Percentiles rank a stretch among this genome's conserved stretches.
Conservation (phyloP, 164 flowering plant genomes). For the Magnolia officinalis region DNA sequence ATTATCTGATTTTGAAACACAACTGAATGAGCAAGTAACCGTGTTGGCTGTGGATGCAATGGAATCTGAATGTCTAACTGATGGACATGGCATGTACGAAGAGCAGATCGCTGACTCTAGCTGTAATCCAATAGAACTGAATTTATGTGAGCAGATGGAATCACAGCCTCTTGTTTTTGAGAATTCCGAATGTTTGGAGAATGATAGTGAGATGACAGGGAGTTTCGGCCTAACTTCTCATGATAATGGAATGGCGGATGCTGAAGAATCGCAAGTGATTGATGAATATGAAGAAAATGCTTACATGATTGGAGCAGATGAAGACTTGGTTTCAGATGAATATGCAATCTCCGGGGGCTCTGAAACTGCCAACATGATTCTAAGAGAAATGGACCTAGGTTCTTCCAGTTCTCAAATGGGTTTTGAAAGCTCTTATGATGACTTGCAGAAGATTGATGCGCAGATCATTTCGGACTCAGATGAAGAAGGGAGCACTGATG, state of each 20-base stretch:
- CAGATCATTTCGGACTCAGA: conserved; percentile 85
- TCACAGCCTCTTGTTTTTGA: conserved; percentile 1
- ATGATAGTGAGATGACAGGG: neutral
- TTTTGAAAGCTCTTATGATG: conserved; percentile 41
- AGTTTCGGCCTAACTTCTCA: conserved; percentile 1
- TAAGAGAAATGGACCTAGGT: conserved; percentile 65
- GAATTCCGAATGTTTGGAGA: conserved; percentile 13
- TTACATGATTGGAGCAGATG: conserved; percentile 25
- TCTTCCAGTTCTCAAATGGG: conserved; percentile 44
- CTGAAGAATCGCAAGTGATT: conserved; percentile 10
- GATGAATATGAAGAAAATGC: conserved; percentile 15
- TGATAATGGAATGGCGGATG: conserved; percentile 14
- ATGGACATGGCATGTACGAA: neutral
- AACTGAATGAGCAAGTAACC: conserved; percentile 1
- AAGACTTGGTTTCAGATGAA: conserved; percentile 48
- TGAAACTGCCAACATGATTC: conserved; percentile 56
- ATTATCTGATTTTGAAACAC: conserved; percentile 9
- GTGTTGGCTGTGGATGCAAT: conserved; percentile 8
- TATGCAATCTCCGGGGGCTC: conserved; percentile 58
- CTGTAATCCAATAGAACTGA: neutral
- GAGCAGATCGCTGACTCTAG: neutral
- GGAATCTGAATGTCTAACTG: conserved; percentile 2
- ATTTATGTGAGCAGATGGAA: conserved; percentile 4
- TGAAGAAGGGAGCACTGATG: conserved; percentile 84
- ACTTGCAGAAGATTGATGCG: conserved; percentile 56